Conservation (phyloP, 2,329 filamentous ascomycete genomes). For the Talaromyces sp. region DNA sequence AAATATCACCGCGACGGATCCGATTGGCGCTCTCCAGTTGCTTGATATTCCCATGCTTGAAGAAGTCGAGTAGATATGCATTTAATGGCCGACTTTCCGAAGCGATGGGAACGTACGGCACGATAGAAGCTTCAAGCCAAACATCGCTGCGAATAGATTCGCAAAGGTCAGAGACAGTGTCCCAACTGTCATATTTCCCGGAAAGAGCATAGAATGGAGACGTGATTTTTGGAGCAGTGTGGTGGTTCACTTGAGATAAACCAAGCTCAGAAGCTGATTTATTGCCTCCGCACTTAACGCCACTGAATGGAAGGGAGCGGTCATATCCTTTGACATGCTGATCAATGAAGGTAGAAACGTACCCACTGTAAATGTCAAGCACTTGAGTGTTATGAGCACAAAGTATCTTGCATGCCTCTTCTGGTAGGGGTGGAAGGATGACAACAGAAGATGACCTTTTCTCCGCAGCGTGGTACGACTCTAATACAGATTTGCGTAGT, state of each 20-base stretch:
- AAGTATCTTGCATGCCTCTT: neutral
- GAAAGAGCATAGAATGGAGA: slow-evolving; percentile 73
- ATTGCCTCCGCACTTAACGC: slow-evolving; percentile 27
- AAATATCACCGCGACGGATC: slow-evolving; percentile 60
- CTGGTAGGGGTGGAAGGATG: slow-evolving; percentile 4
- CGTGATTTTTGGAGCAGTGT: slow-evolving; percentile 36
- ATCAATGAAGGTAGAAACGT: slow-evolving; percentile 66
- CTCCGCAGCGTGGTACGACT: slow-evolving; percentile 33
- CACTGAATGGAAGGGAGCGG: slow-evolving; percentile 58
- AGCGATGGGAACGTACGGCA: slow-evolving; percentile 66
- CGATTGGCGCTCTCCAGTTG: slow-evolving; percentile 64
- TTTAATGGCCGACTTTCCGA: slow-evolving; percentile 53
- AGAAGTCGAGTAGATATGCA: slow-evolving; percentile 67
- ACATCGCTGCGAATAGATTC: slow-evolving; percentile 63
- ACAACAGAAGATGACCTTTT: slow-evolving; percentile 13
- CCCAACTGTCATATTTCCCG: slow-evolving; percentile 62
- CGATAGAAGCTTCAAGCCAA: slow-evolving; percentile 71
- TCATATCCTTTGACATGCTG: slow-evolving; percentile 62
- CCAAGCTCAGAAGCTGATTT: neutral
- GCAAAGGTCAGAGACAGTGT: slow-evolving; percentile 66
- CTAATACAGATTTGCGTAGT: slow-evolving; percentile 48
- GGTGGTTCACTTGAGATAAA: neutral
- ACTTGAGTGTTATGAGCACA: slow-evolving; percentile 64
- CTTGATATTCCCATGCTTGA: slow-evolving; percentile 65
- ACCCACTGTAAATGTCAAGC: slow-evolving; percentile 64